phyloP scores from a whole-genome alignment of 2,329 filamentous ascomycete species.

The Talaromyces funiculosus region DNA sequence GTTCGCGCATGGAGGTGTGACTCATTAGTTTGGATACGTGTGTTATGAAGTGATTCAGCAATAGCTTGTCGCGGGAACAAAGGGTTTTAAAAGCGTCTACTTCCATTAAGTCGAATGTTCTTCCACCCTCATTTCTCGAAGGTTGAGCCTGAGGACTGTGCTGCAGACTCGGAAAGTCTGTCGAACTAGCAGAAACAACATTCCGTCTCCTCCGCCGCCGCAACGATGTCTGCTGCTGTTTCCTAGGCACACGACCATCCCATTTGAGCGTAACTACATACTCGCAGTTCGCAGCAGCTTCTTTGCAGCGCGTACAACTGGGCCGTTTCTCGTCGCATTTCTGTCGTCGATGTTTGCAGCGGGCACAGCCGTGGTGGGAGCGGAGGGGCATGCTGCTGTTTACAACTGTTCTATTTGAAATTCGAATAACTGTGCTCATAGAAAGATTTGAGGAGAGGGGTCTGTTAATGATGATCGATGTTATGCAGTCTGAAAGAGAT shows the following conservation, averaged over 20 bases:
- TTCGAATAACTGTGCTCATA: not conserved
- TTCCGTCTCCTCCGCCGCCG: not conserved
- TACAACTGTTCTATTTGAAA: not conserved
- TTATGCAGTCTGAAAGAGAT: no score
- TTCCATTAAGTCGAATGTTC: not conserved
- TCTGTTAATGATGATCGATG: not conserved
- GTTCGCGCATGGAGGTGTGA: slow-evolving; percentile 17
- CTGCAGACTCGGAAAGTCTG: not conserved
- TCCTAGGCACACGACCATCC: slow-evolving; percentile 19
- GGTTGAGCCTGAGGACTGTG: not conserved
- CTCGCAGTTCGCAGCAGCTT: slow-evolving; percentile 17
- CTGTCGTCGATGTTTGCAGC: slow-evolving; percentile 22
- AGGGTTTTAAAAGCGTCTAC: not conserved
- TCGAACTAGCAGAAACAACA: not conserved
- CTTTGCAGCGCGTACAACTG: slow-evolving; percentile 18
- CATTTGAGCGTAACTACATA: slow-evolving; percentile 21
- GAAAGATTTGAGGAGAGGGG: not conserved
- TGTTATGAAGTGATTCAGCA: slow-evolving; percentile 21
- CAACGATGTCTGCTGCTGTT: slow-evolving; percentile 6
- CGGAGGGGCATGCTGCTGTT: not conserved
- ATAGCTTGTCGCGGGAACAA: slow-evolving; percentile 10
- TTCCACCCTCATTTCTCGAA: not conserved
- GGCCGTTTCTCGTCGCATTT: slow-evolving; percentile 22
- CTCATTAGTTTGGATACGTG: slow-evolving; percentile 22
- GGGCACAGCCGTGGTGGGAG: slow-evolving; percentile 19